A percentile compares a stretch with the other conserved stretches of the same genome.
Evolutionary conservation across 352 stramenopile genomes (phyloP).

Genomic region (Pythium oligandrum): DNA sequence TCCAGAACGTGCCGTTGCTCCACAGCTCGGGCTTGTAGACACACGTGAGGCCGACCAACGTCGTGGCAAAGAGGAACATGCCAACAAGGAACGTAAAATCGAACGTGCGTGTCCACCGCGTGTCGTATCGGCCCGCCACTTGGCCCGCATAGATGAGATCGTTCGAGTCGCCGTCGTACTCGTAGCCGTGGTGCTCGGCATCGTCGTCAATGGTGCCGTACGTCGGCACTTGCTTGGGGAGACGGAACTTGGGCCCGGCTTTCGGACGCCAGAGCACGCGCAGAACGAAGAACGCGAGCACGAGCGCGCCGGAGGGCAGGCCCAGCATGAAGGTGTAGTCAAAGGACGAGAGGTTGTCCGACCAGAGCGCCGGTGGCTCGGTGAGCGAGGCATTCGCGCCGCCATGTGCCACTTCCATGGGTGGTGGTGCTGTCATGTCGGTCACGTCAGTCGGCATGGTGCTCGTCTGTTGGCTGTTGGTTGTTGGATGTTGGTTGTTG

Average conservation of each 20-base stretch:
- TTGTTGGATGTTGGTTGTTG: too few relatives aligned
- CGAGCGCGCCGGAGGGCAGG: conserved; percentile 51
- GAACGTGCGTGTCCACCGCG: conserved; percentile 78
- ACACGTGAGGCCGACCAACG: conserved; percentile 55
- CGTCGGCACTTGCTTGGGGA: conserved; percentile 74
- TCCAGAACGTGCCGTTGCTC: conserved; percentile 69
- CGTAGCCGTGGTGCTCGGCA: conserved; percentile 46
- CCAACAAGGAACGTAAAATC: conserved; percentile 75
- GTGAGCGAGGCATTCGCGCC: background rate
- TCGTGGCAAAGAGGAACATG: conserved; percentile 46
- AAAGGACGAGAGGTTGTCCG: conserved; percentile 39
- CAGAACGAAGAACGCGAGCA: conserved; percentile 54
- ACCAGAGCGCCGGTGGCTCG: conserved; percentile 36
- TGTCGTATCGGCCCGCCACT: conserved; percentile 76
- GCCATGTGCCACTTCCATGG: too few relatives aligned
- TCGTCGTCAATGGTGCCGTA: conserved; percentile 69
- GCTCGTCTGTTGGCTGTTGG: too few relatives aligned
- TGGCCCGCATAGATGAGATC: conserved; percentile 81
- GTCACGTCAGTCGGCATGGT: too few relatives aligned
- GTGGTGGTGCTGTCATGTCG: too few relatives aligned
- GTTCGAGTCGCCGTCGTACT: conserved; percentile 77
- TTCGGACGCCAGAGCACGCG: conserved; percentile 75
- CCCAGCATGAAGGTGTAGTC: conserved; percentile 69
- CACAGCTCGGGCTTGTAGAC: conserved; percentile 62
- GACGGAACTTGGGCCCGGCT: conserved; percentile 66